Evolutionary conservation across 2,329 filamentous ascomycete species (phyloP).

Genomic region (Pezizomycotina sp.): DNA sequence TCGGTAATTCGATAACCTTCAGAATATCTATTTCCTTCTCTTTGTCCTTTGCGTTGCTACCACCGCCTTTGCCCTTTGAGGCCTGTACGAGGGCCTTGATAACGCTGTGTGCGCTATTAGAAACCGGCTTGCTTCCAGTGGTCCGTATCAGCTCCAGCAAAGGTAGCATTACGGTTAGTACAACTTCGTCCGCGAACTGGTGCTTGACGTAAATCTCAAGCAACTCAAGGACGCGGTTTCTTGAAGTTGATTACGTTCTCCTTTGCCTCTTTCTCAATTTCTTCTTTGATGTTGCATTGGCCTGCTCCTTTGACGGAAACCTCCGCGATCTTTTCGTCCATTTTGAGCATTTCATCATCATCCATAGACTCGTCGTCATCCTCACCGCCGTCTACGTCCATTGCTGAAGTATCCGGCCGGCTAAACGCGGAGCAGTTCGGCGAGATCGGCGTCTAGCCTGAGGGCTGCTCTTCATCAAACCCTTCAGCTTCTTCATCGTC

Average conservation of each 20-base stretch:
- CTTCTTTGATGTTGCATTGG: constrained; percentile 48
- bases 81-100: constrained; percentile 11
- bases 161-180: constrained; percentile 10
- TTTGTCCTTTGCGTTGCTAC: constrained; percentile 12
- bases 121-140: constrained; percentile 7
- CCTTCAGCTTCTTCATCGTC: constrained; percentile 32
- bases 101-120: constrained; percentile 8
- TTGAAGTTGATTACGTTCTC: constrained; percentile 89
- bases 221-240: constrained; percentile 74
- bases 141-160: constrained; percentile 12
- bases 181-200: constrained; percentile 31
- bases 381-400: constrained; percentile 42
- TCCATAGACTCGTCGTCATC: constrained; percentile 70
- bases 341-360: constrained; percentile 83
- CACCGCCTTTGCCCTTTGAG: constrained; percentile 10
- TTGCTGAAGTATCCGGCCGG: constrained; percentile 27
- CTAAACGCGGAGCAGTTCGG: constrained; percentile 59
- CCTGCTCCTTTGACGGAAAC: no score
- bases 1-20: constrained; percentile 2
- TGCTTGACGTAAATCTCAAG: constrained; percentile 71
- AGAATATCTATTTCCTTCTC: constrained; percentile 8
- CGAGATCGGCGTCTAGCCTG: constrained; percentile 57
- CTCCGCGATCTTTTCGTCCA: constrained; percentile 67
- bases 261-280: constrained; percentile 73
- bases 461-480: constrained; percentile 30